Percentiles rank a stretch among this genome's conserved stretches.
These are phyloP conservation scores for Penicillium sumatraense DNA, from an alignment of 2,329 filamentous ascomycete species.

Conservation along the genomic window DNA sequence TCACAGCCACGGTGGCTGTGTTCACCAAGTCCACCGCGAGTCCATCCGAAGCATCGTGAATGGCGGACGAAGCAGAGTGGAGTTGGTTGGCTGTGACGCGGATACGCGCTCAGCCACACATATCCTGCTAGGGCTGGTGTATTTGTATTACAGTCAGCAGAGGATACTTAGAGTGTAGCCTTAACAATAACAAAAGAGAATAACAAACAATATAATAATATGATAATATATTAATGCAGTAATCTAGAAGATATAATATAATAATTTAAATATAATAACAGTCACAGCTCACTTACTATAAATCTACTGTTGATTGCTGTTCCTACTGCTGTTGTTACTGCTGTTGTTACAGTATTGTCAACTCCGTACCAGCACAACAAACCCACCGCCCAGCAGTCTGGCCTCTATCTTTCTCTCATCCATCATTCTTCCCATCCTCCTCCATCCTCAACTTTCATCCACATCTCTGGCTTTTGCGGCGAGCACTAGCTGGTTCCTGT, in stretches of 20 bases:
- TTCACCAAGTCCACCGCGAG: neutral
- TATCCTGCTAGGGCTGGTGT: constrained; percentile 24
- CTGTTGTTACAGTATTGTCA: too few species aligned
- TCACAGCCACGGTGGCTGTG: constrained; percentile 27
- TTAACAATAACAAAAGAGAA: too few species aligned
- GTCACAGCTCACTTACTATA: too few species aligned
- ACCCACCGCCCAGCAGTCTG: constrained; percentile 30
- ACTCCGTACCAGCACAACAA: constrained; percentile 1
- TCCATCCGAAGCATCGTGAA: neutral
- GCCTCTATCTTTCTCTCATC: constrained; percentile 31
- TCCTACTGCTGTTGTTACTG: too few species aligned
- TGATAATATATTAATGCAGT: too few species aligned
- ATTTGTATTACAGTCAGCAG: constrained; percentile 19
- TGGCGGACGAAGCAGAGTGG: too few species aligned
- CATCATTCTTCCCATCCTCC: constrained; percentile 30
- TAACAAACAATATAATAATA: too few species aligned
- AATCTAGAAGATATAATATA: too few species aligned
- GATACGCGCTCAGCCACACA: constrained; percentile 25
- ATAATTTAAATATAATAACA: too few species aligned
- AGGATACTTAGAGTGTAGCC: too few species aligned
- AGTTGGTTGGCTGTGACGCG: constrained; percentile 17
- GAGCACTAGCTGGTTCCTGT: constrained; percentile 24
- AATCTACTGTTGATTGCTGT: too few species aligned
- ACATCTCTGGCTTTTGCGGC: constrained; percentile 28
- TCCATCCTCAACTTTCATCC: constrained; percentile 23